Percentiles rank a stretch among this genome's conserved stretches.
phyloP scores from a whole-genome alignment of 306 rosid genomes.

The Prunus fruticosa region DNA sequence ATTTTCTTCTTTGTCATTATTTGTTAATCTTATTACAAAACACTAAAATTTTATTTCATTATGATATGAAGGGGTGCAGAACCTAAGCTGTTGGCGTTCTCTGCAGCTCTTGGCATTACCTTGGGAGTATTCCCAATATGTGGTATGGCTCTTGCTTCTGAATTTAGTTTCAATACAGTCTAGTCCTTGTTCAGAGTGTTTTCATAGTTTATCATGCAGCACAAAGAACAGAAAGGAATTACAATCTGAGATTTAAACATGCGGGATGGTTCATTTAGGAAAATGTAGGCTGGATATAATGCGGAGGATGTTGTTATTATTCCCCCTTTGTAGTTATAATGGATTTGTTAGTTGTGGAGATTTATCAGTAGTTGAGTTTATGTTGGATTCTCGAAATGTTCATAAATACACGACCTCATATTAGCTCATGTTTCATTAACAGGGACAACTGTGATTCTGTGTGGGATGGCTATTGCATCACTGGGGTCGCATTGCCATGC shows the following conservation, averaged over 20 bases:
- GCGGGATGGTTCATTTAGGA: neutral
- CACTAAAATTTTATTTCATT: neutral
- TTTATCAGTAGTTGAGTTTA: neutral
- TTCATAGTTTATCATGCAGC: neutral
- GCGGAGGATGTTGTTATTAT: neutral
- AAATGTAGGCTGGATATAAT: neutral
- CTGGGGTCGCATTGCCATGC: constrained; percentile 76
- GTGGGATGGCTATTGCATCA: constrained; percentile 69
- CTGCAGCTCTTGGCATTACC: constrained; percentile 86
- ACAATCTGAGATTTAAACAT: neutral
- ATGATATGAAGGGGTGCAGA: constrained; percentile 75
- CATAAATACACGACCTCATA: neutral
- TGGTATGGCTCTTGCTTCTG: constrained; percentile 38
- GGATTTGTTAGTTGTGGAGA: neutral
- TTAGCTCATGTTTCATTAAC: constrained; percentile 22
- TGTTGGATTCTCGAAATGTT: neutral
- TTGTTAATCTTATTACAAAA: neutral
- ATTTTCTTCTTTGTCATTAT: neutral
- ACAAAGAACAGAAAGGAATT: neutral
- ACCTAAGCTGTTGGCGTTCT: constrained; percentile 80
- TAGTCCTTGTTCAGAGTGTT: neutral
- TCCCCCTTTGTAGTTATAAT: neutral
- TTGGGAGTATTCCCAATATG: constrained; percentile 87
- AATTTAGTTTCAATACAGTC: neutral
- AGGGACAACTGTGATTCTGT: constrained; percentile 84